Evolutionary conservation across 1,284 basidiomycete species (phyloP).

Genomic region (Moesziomyces globuligerus): DNA sequence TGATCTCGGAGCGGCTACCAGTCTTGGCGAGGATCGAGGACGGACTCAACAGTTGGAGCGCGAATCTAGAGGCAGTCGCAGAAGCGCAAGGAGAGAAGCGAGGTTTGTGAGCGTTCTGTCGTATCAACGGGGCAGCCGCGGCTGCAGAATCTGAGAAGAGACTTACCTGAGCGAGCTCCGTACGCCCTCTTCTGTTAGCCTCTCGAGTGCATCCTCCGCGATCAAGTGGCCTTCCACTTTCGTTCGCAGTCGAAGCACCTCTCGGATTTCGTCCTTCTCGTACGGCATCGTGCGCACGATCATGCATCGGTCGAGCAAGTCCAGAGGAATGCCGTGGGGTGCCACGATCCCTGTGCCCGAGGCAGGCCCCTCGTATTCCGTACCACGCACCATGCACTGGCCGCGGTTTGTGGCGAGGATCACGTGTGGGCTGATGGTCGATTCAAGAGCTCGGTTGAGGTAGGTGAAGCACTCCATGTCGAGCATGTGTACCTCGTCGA

Average conservation of each 20-base stretch:
- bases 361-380: constrained; percentile 70
- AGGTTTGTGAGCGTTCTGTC: neutral
- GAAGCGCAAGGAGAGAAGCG: neutral
- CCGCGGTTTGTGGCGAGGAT: constrained; percentile 96
- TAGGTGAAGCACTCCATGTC: constrained; percentile 99
- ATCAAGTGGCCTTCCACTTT: constrained; percentile 86
- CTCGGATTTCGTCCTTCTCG: constrained; percentile 83
- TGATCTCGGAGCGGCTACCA: constrained; percentile 81
- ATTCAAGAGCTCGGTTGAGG: constrained; percentile 93
- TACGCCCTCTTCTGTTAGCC: constrained; percentile 83
- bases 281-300: constrained; percentile 94
- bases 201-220: constrained; percentile 80
- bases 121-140: too few relatives aligned
- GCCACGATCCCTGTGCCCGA: constrained; percentile 79
- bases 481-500: constrained; percentile 99
- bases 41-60: constrained; percentile 89
- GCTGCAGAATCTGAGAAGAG: neutral
- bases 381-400: constrained; percentile 88
- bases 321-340: constrained; percentile 92
- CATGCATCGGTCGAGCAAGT: constrained; percentile 93
- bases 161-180: constrained; percentile 82
- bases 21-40: constrained; percentile 86
- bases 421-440: constrained; percentile 95
- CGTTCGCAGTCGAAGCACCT: constrained; percentile 85
- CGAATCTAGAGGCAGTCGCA: constrained; percentile 75